Evolutionary conservation across 83 land plant species (phyloP), one percentile per base, ranked within the genome.

Genomic region (Picea abies): DNA sequence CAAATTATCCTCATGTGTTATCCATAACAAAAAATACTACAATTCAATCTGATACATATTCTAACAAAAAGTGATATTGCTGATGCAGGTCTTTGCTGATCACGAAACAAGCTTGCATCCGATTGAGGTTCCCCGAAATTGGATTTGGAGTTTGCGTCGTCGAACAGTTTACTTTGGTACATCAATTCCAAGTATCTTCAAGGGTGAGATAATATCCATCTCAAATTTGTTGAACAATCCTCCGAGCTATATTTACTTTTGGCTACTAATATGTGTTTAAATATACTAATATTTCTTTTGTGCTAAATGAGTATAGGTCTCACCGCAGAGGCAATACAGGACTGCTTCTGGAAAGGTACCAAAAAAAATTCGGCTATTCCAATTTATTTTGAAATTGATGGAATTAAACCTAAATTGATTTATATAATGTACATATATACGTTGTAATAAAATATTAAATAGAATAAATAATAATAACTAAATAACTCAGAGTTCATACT

Each of bases 11-110:
- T 52, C 8, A 9, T 37, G 56, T 72, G 25, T 23, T 41, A 16
- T 7, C 8, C 8, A 44, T 44, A 49, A 72, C 23, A 22, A 72
- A 6, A 72, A 41, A 44, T 0, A 8, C 11, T 47, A 23, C 26
- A 47, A 4, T 52, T 44, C 22, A 52, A 10, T 73, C 11, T 73
- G 4, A 44, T 9, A 44, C 5, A 47, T 72, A 72, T 73, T 73
- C 77, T 73, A 73, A 73, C 58, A 73, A 73, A 73, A 73, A 73
- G 41, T 49, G n/a, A 47, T 73, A 41, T 73, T 16, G 20, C 12
- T 41, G n/a, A 26, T 76, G 78, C 80, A 89, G 91, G 91, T 89
- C 14, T 89, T 89, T 80, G 91, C 90, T 29, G 91, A 89, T 79
- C 87, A 87, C 44, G 63, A 56, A 62, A 89, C 84, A 23, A 87